Base-by-base conservation (phyloP, 2,329 filamentous ascomycete species). In the Cytospora mali region DNA sequence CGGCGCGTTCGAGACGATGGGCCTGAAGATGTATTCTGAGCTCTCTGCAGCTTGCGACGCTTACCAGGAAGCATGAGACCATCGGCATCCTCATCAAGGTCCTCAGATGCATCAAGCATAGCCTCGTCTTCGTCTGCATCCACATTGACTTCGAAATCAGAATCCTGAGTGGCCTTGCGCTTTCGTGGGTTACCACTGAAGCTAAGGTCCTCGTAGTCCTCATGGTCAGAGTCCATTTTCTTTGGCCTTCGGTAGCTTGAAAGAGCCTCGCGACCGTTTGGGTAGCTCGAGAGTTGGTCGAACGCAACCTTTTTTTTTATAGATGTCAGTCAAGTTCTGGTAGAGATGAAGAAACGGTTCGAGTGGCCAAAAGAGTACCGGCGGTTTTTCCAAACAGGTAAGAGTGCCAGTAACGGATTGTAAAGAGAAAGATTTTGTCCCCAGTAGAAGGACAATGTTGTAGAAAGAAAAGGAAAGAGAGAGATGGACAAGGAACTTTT, bases 101-200 rank as follows among this genome's bases (percentile, higher is more conserved):
- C 62, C 6, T 62, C 60, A 1, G 48, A 54, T 35, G 23, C 55
- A 48, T 65, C 55, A 18, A 62, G 28, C 56, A 65, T 54, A 35
- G 35, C 59, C 1, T 64, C 63, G 25, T 70, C 69, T 16, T 70
- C 68, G 27, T 71, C 65, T 21, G 52, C 35, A 6, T 67, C 53
- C 13, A 28, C 56, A 23, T 61, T 55, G 16, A 64, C 65, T 50
- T 68, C 71, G 3, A 71, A 71, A 14, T 75, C 62, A 49, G 74
- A 71, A 66, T 76, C 74, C 13, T 72, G 72, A 3, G 71, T 73
- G 11, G 53, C 64, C 21, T 59, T 64, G 31, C 62, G 55, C 49
- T 62, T 63, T 25, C 27, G 35, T 16, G 60, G 56, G 33, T 58
- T 63, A 23, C 58, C 55, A 25, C 55, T 39, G 35, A 49, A 62